Evolutionary conservation across 179 eudicot genomes (phyloP), one percentile per base, ranked within the genome.

Genomic region (Sideroxylon spinosum): DNA sequence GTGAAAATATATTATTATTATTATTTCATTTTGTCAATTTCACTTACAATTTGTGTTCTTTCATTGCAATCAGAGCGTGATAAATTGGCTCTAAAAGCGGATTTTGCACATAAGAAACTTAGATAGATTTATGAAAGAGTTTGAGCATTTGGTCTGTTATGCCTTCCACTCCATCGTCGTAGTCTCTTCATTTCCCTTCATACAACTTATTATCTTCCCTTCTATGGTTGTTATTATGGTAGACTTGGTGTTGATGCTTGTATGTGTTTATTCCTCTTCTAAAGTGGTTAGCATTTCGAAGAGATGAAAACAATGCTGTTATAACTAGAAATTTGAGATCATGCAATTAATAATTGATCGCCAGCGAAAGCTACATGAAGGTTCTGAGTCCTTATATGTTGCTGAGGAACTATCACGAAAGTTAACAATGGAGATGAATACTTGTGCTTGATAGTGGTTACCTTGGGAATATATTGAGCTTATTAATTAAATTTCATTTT

Each of bases 301-400:
- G 91, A 81, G 82, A 86, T 78, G 92, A 92, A 72, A 87, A 73
- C 66, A 87, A 91, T 81, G 84, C 82, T 55, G 67, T 89, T 28
- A 79, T 89, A 68, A 74, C 88, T 29, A 87, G 95, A 81, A 91
- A 91, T 83, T 89, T 46, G 95, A 92, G 86, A 89, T 92, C 73
- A 87, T 91, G 59, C 87, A 86, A 79, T 76, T 91, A 69, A 88
- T 91, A 61, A 87, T 92, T 78, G 97, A 88, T 74, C 88, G 91
- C 83, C 92, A 91, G 60, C 85, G 70, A 73, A 88, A 87, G 83
- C 79, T 91, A 77, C 92, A 92, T 79, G 97, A 91, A 81, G 81
- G 85, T 84, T 88, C 95, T 25, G 95, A 91, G 46, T 86, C 90
- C 50, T 74, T 87, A 71, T 79, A 82, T 76, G 81, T 83, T 78